Conservation (phyloP, 495 filamentous ascomycete genomes). For the Coniosporium apollinis region DNA sequence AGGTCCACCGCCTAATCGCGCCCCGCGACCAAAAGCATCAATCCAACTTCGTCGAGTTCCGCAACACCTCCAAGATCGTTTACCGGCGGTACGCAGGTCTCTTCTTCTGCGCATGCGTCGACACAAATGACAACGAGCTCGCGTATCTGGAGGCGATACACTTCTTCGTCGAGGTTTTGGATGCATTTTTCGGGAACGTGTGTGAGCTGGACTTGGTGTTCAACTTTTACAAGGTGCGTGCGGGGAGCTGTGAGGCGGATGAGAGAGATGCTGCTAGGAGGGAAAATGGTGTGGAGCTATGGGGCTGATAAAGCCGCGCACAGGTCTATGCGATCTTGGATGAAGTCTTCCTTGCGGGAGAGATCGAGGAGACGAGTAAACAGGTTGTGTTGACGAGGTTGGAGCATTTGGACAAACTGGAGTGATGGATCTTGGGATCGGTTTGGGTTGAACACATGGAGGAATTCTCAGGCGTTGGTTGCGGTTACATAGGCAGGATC, state of each 20-base stretch:
- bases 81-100: slow-evolving; percentile 93
- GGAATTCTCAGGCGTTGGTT: too few species aligned
- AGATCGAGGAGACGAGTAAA: slow-evolving; percentile 96
- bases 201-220: slow-evolving; percentile 98
- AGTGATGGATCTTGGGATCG: too few species aligned
- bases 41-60: slow-evolving; percentile 95
- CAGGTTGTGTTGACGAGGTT: slow-evolving; percentile 88
- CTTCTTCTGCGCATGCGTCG: slow-evolving; percentile 97
- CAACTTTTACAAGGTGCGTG: slow-evolving; percentile 78
- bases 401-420: slow-evolving; percentile 92
- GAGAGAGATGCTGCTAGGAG: slow-evolving; percentile 16
- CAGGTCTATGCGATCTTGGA: slow-evolving; percentile 97
- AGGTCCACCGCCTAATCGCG: slow-evolving; percentile 94
- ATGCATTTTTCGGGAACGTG: slow-evolving; percentile 97
- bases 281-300: not conserved
- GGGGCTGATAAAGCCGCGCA: slow-evolving; percentile 4
- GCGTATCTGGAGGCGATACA: slow-evolving; percentile 96
- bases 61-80: slow-evolving; percentile 71
- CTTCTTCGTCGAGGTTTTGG: slow-evolving; percentile 97
- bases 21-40: slow-evolving; percentile 98
- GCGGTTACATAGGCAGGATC: too few species aligned
- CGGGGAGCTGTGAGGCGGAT: too few species aligned
- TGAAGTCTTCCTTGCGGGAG: slow-evolving; percentile 90
- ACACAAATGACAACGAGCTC: slow-evolving; percentile 97
- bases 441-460: too few species aligned